Evolutionary conservation across 2,329 filamentous ascomycete species (phyloP).

Genomic region (Fonsecaea multimorphosa): DNA sequence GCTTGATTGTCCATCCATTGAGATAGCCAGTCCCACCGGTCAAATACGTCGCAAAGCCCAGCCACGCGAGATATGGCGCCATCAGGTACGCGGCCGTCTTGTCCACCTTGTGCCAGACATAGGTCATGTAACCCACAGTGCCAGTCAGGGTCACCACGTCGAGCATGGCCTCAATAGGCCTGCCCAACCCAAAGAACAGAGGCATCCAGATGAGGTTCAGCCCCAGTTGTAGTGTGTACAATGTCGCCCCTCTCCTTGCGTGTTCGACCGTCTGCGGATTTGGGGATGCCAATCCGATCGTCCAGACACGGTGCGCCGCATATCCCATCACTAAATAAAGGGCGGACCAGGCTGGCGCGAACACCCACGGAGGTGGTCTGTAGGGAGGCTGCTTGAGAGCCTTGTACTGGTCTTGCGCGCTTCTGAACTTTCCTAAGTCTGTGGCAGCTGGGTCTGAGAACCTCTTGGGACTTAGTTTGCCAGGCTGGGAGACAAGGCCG

Average conservation of each 20-base stretch:
- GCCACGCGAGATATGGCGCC: slow-evolving; percentile 83
- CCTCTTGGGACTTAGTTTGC: slow-evolving; percentile 49
- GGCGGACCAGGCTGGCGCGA: slow-evolving; percentile 64
- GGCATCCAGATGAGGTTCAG: slow-evolving; percentile 92
- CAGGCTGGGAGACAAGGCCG: slow-evolving; percentile 66
- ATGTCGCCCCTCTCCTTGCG: slow-evolving; percentile 72
- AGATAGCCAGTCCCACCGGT: slow-evolving; percentile 71
- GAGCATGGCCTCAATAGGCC: slow-evolving; percentile 73
- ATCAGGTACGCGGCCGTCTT: slow-evolving; percentile 73
- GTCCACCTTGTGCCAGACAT: slow-evolving; percentile 78
- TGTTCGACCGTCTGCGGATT: slow-evolving; percentile 61
- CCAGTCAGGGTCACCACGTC: slow-evolving; percentile 77
- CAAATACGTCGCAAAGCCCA: slow-evolving; percentile 86
- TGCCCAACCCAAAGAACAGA: slow-evolving; percentile 81
- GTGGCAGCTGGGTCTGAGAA: slow-evolving; percentile 33
- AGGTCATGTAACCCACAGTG: slow-evolving; percentile 74
- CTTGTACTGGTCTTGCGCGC: slow-evolving; percentile 47
- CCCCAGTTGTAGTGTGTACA: slow-evolving; percentile 85
- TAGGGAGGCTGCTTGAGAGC: slow-evolving; percentile 56
- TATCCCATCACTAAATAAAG: slow-evolving; percentile 81
- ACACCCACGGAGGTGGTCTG: slow-evolving; percentile 63
- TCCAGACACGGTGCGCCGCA: slow-evolving; percentile 78
- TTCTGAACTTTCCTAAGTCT: slow-evolving; percentile 38
- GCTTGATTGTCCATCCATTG: slow-evolving; percentile 69
- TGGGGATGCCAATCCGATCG: slow-evolving; percentile 64